Conservation (phyloP, 495 filamentous ascomycete species). For the Xylaria acuta region DNA sequence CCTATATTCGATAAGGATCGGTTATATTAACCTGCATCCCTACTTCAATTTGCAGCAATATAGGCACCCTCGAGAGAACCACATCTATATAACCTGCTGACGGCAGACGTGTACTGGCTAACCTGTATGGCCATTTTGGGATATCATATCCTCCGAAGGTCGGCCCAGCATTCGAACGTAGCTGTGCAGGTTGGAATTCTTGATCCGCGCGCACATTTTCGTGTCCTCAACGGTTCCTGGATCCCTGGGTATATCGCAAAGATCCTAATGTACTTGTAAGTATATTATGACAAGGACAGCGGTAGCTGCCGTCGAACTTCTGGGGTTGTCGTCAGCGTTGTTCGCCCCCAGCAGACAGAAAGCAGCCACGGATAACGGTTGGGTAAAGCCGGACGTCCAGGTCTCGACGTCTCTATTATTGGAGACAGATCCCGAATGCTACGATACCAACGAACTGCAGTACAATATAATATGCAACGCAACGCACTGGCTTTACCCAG, state of each 20-base stretch:
- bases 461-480: conserved; percentile 11
- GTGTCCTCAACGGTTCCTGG: neutral
- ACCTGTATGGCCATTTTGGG: neutral
- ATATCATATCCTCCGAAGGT: neutral
- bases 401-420: conserved; percentile 8
- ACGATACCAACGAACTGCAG: conserved; percentile 17
- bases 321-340: neutral
- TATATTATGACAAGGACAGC: conserved; percentile 9
- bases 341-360: neutral
- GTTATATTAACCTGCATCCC: conserved; percentile 4
- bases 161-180: neutral
- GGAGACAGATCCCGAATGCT: conserved; percentile 13
- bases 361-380: neutral
- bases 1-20: conserved; percentile 21
- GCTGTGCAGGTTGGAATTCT: neutral
- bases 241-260: neutral
- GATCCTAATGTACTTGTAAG: neutral
- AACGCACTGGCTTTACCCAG: conserved; percentile 6
- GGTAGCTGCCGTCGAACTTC: conserved; percentile 15
- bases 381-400: conserved; percentile 9
- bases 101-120: neutral
- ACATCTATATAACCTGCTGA: neutral
- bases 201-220: neutral
- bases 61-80: neutral
- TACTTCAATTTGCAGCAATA: neutral